Conservation (phyloP, 2,329 filamentous ascomycete genomes). For the Pseudogymnoascus sp. region DNA sequence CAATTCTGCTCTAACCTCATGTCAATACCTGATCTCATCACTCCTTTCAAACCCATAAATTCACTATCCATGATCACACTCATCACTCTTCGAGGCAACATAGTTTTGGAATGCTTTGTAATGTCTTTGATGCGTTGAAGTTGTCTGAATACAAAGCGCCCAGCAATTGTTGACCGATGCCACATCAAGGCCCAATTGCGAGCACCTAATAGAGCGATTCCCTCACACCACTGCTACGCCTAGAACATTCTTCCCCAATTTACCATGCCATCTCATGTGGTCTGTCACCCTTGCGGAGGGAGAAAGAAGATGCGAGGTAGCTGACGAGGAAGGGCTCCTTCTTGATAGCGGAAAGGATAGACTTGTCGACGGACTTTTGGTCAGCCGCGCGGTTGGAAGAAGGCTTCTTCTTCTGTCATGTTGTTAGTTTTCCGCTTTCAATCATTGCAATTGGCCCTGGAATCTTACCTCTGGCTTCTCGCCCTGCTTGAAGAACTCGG, state of each 20-base stretch:
- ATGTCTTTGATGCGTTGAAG: constrained; percentile 12
- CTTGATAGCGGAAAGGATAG: constrained; percentile 91
- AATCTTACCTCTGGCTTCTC: constrained; percentile 90
- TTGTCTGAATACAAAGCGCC: constrained; percentile 11
- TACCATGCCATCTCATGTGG: constrained; percentile 99
- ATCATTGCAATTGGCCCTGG: constrained; percentile 1
- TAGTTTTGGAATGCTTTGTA: constrained; percentile 10
- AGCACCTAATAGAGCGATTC: constrained; percentile 9
- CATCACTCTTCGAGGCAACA: constrained; percentile 7
- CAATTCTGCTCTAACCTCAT: constrained; percentile 2
- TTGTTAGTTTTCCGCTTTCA: constrained; percentile 14
- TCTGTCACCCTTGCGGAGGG: constrained; percentile 98
- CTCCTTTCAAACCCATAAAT: constrained; percentile 6
- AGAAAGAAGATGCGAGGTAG: constrained; percentile 95
- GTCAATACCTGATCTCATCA: constrained; percentile 7
- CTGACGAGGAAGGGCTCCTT: constrained; percentile 90
- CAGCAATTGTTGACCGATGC: constrained; percentile 10
- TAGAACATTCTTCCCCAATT: constrained; percentile 32
- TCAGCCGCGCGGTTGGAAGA: constrained; percentile 86
- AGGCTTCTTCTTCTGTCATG: constrained; percentile 87
- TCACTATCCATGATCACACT: constrained; percentile 8
- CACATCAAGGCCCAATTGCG: constrained; percentile 10
- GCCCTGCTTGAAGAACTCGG: constrained; percentile 99
- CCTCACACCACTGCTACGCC: constrained; percentile 22
- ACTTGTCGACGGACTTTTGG: constrained; percentile 98